phyloP scores from a whole-genome alignment of 345 rosid species.

The Boechera divaricarpa region DNA sequence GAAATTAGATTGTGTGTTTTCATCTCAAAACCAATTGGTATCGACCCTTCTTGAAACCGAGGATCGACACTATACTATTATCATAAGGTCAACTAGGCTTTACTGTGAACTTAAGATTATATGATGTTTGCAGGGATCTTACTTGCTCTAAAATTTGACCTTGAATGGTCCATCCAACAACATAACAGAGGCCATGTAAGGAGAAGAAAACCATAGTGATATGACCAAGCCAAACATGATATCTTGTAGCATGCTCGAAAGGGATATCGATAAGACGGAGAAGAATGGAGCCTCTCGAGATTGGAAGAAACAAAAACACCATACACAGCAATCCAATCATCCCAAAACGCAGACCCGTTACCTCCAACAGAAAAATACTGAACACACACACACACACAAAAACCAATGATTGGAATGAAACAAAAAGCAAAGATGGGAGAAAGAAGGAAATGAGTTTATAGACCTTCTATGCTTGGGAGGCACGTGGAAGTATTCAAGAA shows the following conservation, averaged over 20 bases:
- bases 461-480: conserved; percentile 51
- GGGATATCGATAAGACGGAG: conserved; percentile 84
- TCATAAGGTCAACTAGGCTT: background rate
- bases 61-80: background rate
- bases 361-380: conserved; percentile 55
- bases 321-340: conserved; percentile 72
- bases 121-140: conserved; percentile 38
- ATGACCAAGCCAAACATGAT: conserved; percentile 96
- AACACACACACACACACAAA: background rate
- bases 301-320: conserved; percentile 80
- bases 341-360: conserved; percentile 67
- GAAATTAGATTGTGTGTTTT: background rate
- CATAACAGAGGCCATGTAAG: conserved; percentile 75
- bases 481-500: conserved; percentile 44
- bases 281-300: conserved; percentile 86
- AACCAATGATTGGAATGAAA: conserved; percentile 1
- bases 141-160: conserved; percentile 67
- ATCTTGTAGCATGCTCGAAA: conserved; percentile 86
- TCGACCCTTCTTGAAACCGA: background rate
- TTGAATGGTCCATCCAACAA: conserved; percentile 60
- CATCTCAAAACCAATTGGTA: background rate
- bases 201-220: conserved; percentile 78
- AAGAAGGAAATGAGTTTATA: conserved; percentile 2
- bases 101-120: background rate
- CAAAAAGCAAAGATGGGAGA: background rate